Percentiles rank a stretch among this genome's conserved stretches.
phyloP scores from a whole-genome alignment of 2,329 filamentous ascomycete species.

The Aspergillus candidus region DNA sequence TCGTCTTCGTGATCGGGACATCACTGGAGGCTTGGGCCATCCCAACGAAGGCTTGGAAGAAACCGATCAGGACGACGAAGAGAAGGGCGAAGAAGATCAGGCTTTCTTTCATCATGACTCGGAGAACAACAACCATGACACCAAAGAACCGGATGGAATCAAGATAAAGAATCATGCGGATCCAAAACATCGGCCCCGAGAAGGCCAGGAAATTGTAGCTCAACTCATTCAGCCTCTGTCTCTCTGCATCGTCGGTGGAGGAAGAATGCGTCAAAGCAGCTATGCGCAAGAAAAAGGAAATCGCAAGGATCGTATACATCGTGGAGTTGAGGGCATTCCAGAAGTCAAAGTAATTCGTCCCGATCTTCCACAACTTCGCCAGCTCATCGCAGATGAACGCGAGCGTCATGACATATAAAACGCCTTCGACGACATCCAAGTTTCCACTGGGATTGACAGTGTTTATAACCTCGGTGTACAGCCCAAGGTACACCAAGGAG shows the following conservation, averaged over 20 bases:
- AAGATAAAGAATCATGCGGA: constrained; percentile 81
- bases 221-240: constrained; percentile 65
- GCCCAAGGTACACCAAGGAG: constrained; percentile 70
- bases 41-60: constrained; percentile 90
- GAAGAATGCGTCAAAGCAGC: constrained; percentile 64
- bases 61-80: constrained; percentile 67
- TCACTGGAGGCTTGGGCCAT: constrained; percentile 77
- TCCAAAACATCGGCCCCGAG: constrained; percentile 95
- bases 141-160: constrained; percentile 95
- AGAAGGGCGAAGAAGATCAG: constrained; percentile 94
- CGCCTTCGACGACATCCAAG: constrained; percentile 72
- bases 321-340: constrained; percentile 94
- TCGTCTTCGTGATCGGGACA: constrained; percentile 40
- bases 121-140: constrained; percentile 93
- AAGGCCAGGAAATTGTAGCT: constrained; percentile 95
- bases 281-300: constrained; percentile 73
- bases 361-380: constrained; percentile 89
- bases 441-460: constrained; percentile 82
- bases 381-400: constrained; percentile 86
- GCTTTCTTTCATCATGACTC: constrained; percentile 90
- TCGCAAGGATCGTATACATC: constrained; percentile 70
- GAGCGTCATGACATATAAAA: constrained; percentile 85
- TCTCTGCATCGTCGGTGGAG: constrained; percentile 43
- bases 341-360: constrained; percentile 83
- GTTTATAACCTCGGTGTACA: constrained; percentile 91